Conservation (phyloP, 2,329 filamentous ascomycete genomes). For the Beauveria varroae region DNA sequence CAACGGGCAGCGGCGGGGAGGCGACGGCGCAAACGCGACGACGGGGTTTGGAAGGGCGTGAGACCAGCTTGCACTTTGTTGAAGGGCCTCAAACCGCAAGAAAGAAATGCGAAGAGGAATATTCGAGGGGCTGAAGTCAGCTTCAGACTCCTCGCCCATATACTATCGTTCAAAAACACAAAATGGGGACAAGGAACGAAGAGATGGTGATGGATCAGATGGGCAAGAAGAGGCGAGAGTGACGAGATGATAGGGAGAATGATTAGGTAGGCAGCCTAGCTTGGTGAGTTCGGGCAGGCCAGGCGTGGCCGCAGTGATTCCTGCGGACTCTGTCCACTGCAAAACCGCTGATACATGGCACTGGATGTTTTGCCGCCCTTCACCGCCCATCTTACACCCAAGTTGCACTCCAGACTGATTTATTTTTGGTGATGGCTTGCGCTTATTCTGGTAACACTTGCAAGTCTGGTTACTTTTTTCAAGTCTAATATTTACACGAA, state of each 20-base stretch:
- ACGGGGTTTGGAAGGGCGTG: not conserved
- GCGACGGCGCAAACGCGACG: constrained; percentile 9
- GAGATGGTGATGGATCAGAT: constrained; percentile 1
- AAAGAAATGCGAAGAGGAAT: not conserved
- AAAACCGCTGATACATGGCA: not conserved
- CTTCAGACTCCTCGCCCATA: not conserved
- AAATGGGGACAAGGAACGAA: not conserved
- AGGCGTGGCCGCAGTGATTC: no score
- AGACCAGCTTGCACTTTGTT: not conserved
- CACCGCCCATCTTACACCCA: not conserved
- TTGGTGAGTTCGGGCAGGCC: not conserved
- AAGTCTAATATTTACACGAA: no score
- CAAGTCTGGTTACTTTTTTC: no score
- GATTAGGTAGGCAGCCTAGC: constrained; percentile 3
- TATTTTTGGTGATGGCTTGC: no score
- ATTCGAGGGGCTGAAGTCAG: not conserved
- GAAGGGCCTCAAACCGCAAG: not conserved
- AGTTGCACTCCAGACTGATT: no score
- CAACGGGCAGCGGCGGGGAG: not conserved
- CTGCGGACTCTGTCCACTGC: not conserved
- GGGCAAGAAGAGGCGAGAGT: constrained; percentile 3
- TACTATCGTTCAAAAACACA: not conserved
- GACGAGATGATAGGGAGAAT: constrained; percentile 1
- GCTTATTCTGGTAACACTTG: no score
- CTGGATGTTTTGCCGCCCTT: not conserved